These are phyloP conservation scores for Fusarium foetens DNA, from an alignment of 2,329 filamentous ascomycete genomes.

Conservation along the genomic window DNA sequence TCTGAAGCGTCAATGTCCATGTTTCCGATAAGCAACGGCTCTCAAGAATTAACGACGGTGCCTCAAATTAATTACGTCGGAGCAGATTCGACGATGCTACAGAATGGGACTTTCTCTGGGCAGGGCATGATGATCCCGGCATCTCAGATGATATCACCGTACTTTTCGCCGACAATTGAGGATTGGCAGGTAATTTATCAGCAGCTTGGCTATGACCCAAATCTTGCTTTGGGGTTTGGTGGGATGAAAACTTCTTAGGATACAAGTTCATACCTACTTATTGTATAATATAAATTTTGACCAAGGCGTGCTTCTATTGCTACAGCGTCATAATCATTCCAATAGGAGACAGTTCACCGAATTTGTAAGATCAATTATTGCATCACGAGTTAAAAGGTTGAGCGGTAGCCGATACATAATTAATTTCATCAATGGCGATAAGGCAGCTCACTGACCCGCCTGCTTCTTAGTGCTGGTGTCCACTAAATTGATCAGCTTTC, in stretches of 20 bases:
- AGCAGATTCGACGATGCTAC: fast-evolving
- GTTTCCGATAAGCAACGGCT: fast-evolving
- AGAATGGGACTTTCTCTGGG: fast-evolving
- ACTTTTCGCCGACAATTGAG: fast-evolving
- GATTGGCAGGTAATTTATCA: fast-evolving
- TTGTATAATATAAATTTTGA: not conserved
- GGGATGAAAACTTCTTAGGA: not conserved
- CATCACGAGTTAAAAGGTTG: too few species aligned
- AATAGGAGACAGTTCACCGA: too few species aligned
- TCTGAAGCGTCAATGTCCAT: fast-evolving
- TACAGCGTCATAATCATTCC: too few species aligned
- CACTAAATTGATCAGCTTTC: not conserved
- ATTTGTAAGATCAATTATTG: too few species aligned
- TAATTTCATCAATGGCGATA: too few species aligned
- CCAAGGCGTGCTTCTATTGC: not conserved
- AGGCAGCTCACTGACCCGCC: too few species aligned
- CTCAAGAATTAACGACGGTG: fast-evolving
- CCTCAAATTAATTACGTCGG: fast-evolving
- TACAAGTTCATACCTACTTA: not conserved
- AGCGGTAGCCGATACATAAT: too few species aligned
- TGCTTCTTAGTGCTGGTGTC: not conserved
- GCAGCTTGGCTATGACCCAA: not conserved
- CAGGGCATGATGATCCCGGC: fast-evolving
- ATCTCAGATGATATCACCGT: fast-evolving
- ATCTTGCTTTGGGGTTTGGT: not conserved